Percentiles rank a stretch among this genome's conserved stretches.
Evolutionary conservation across 768 basidiomycete species (phyloP).

Genomic region (Leccinum broughii): DNA sequence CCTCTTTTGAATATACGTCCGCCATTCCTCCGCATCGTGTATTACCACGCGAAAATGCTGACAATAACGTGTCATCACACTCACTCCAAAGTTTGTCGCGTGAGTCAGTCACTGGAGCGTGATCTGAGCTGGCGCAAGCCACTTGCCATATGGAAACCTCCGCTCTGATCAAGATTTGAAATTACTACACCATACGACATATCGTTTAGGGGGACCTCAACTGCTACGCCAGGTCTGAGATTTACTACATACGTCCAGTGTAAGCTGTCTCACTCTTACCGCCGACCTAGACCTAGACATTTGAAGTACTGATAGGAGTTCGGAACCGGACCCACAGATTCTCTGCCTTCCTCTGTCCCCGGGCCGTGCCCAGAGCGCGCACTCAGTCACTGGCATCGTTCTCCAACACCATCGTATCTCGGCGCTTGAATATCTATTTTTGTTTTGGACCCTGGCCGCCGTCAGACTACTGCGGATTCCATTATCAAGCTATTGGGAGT

Average conservation of each 20-base stretch:
- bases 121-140: constrained; percentile 5
- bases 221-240: not conserved
- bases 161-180: constrained; percentile 8
- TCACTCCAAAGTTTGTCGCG: not conserved
- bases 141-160: constrained; percentile 2
- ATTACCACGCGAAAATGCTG: not conserved
- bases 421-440: no score
- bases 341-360: not conserved
- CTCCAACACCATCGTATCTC: not conserved
- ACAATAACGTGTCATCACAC: not conserved
- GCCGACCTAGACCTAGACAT: not conserved
- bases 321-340: not conserved
- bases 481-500: not conserved
- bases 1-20: not conserved
- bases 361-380: not conserved
- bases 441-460: not conserved
- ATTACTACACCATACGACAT: constrained; percentile 1
- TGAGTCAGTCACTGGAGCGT: not conserved
- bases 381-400: not conserved
- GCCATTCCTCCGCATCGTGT: not conserved
- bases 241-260: not conserved
- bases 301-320: not conserved
- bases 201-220: not conserved
- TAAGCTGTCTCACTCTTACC: not conserved
- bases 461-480: not conserved